Evolutionary conservation across 768 basidiomycete species (phyloP).

Genomic region (Lentinula boryana): DNA sequence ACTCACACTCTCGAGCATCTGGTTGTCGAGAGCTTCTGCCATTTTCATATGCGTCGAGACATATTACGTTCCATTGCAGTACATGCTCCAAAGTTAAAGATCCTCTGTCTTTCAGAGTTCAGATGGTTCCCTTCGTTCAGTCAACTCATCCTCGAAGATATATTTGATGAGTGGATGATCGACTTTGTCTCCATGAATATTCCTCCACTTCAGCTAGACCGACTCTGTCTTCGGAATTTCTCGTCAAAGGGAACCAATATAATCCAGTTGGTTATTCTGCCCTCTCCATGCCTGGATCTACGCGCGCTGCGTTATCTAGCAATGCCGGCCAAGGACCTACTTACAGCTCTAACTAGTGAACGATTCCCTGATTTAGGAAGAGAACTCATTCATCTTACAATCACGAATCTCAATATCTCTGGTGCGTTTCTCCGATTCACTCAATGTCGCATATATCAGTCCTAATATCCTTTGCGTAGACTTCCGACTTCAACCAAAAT

Average conservation of each 20-base stretch:
- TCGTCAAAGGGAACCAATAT: background rate
- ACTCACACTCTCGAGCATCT: conserved; percentile 1
- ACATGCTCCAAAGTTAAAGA: conserved; percentile 1
- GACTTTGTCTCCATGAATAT: background rate
- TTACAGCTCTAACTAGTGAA: background rate
- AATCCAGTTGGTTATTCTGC: background rate
- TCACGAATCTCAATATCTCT: background rate
- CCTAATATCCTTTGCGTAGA: background rate
- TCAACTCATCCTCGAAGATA: background rate
- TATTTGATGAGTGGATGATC: conserved; percentile 2
- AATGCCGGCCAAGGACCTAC: background rate
- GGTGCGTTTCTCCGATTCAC: background rate
- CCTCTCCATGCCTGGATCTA: conserved; percentile 2
- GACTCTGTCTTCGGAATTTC: background rate
- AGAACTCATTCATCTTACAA: background rate
- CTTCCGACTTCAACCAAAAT: background rate
- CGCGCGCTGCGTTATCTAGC: background rate
- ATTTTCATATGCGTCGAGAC: background rate
- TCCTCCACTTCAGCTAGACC: background rate
- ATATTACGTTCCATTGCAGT: background rate
- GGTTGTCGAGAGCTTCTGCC: background rate
- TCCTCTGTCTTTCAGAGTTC: conserved; percentile 1
- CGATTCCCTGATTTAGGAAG: background rate
- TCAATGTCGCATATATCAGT: too few species aligned
- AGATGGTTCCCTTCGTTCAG: conserved; percentile 5